A percentile compares a stretch with the other conserved stretches of the same genome.
Evolutionary conservation across 2,329 filamentous ascomycete species (phyloP).

Genomic region (Thelonectria rubi): DNA sequence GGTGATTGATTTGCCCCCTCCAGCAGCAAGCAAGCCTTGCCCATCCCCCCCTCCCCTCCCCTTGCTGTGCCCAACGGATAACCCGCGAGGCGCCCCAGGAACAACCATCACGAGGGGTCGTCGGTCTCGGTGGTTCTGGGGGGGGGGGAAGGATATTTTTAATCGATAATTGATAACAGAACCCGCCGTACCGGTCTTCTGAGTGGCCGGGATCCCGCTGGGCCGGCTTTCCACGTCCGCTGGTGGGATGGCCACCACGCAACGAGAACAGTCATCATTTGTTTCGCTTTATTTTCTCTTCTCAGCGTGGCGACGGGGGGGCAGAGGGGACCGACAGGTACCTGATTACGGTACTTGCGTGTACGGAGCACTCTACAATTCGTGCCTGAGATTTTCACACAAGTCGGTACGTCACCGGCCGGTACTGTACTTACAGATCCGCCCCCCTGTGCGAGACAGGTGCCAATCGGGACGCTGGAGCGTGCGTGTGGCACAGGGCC

Average conservation of each 20-base stretch:
- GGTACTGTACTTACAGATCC: not conserved
- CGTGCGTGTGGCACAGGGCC: constrained; percentile 24
- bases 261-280: not conserved
- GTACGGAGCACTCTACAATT: too few relatives aligned
- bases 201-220: constrained; percentile 23
- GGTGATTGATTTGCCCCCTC: not conserved
- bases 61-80: too few relatives aligned
- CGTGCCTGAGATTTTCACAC: too few relatives aligned
- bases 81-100: too few relatives aligned
- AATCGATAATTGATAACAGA: constrained; percentile 8
- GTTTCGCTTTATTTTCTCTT: too few relatives aligned
- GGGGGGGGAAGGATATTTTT: constrained; percentile 4
- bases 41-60: too few relatives aligned
- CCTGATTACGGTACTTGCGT: not conserved
- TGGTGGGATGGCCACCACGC: constrained; percentile 12
- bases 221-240: constrained; percentile 19
- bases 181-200: constrained; percentile 6
- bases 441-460: constrained; percentile 12
- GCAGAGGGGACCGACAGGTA: not conserved
- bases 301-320: not conserved
- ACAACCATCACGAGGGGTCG: constrained; percentile 15
- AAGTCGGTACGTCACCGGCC: too few relatives aligned
- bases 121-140: constrained; percentile 8
- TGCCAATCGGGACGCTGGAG: constrained; percentile 24
- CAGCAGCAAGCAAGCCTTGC: too few relatives aligned